Evolutionary conservation across 2,329 filamentous ascomycete genomes (phyloP).

Genomic region (Arthrobotrys musiformis): DNA sequence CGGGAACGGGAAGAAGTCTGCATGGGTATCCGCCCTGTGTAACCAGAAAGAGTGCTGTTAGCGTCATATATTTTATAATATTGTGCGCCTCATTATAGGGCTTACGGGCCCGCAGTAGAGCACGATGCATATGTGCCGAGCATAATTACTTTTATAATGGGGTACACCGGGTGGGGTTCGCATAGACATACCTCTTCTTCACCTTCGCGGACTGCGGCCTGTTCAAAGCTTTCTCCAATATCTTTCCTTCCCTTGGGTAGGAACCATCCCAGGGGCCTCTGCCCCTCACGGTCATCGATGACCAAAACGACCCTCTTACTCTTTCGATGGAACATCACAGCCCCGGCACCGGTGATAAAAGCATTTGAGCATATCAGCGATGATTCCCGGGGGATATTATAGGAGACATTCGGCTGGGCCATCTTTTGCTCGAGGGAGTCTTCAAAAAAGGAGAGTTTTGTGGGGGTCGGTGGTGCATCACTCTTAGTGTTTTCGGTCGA

Average conservation of each 20-base stretch:
- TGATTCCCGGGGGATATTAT: slow-evolving; percentile 37
- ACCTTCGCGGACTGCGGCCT: slow-evolving; percentile 41
- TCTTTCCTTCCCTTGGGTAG: slow-evolving; percentile 51
- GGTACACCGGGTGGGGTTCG: not conserved
- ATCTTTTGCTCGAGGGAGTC: slow-evolving; percentile 36
- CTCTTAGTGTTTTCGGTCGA: slow-evolving; percentile 18
- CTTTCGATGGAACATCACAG: slow-evolving; percentile 50
- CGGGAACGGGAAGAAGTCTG: slow-evolving; percentile 47
- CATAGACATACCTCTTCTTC: slow-evolving; percentile 52
- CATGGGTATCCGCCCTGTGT: slow-evolving; percentile 49
- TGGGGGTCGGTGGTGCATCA: slow-evolving; percentile 17
- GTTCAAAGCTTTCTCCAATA: slow-evolving; percentile 41
- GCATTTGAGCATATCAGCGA: slow-evolving; percentile 31
- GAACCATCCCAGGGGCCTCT: slow-evolving; percentile 35
- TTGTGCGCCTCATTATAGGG: not conserved
- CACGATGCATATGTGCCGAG: not conserved
- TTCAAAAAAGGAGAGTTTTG: slow-evolving; percentile 24
- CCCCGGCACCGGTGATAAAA: slow-evolving; percentile 48
- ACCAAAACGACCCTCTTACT: slow-evolving; percentile 38
- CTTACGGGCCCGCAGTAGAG: not conserved
- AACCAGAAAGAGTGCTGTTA: not conserved
- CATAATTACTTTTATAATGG: not conserved
- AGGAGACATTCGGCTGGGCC: slow-evolving; percentile 31
- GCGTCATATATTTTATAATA: slow-evolving; percentile 4
- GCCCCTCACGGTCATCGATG: slow-evolving; percentile 34